A percentile compares a stretch with the other conserved stretches of the same genome.
These are phyloP conservation scores for Scutellaria galericulata DNA, from an alignment of 257 asterid species.

Conservation along the genomic window DNA sequence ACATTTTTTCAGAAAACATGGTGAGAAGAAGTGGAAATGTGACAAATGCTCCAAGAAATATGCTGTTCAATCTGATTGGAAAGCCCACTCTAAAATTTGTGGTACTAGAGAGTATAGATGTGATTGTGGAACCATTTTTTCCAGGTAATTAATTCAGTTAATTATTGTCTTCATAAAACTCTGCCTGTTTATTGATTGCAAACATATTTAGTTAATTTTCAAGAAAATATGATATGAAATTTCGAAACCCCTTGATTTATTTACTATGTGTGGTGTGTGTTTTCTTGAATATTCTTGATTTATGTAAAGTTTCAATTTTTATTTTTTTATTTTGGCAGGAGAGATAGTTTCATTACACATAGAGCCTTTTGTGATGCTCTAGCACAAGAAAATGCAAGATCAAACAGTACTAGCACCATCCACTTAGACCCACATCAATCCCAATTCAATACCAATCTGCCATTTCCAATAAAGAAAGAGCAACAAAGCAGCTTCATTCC, in stretches of 20 bases:
- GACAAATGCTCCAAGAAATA: slow-evolving; percentile 80
- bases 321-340: slow-evolving; percentile 46
- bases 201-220: too few species aligned
- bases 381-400: slow-evolving; percentile 69
- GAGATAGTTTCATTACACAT: slow-evolving; percentile 92
- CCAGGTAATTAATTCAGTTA: slow-evolving; percentile 57
- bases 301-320: too few species aligned
- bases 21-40: slow-evolving; percentile 93
- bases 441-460: slow-evolving; percentile 37
- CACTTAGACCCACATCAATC: slow-evolving; percentile 24
- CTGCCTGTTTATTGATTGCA: too few species aligned
- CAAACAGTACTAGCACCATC: slow-evolving; percentile 37
- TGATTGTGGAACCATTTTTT: slow-evolving; percentile 92
- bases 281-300: too few species aligned
- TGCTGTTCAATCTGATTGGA: slow-evolving; percentile 95
- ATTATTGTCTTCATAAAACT: too few species aligned
- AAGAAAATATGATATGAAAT: too few species aligned
- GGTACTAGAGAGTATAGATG: slow-evolving; percentile 93
- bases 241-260: too few species aligned
- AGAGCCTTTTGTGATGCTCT: slow-evolving; percentile 91
- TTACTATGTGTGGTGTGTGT: too few species aligned
- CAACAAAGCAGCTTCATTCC: slow-evolving; percentile 57
- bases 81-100: slow-evolving; percentile 88
- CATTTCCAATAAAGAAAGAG: slow-evolving; percentile 66
- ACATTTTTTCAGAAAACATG: slow-evolving; percentile 85